Base-by-base conservation (phyloP, 2,329 filamentous ascomycete genomes). In the Coleophoma eucalyptorum region DNA sequence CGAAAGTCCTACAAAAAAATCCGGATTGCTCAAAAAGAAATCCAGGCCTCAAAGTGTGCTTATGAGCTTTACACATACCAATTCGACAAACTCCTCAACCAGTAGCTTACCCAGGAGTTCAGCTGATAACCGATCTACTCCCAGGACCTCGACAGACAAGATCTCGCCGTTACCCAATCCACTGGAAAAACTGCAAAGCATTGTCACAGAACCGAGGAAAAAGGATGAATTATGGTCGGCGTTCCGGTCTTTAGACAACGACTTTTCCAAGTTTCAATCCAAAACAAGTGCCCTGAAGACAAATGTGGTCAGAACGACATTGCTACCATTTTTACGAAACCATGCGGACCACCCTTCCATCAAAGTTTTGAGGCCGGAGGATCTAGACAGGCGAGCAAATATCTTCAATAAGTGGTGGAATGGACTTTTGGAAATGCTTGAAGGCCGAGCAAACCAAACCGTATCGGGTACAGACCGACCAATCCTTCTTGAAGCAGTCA, bases 391-490 rank as follows among this genome's bases (percentile, higher is more conserved):
- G 32, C 76, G 86, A 44, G 73, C 82, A 3, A 83, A 80, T 49
- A 85, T 88, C 46, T 71, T 89, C 50, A 87, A 89, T 64, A 87
- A 86, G 62, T 90, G 86, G 86, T 90, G 86, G 86, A 83, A 77
- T 37, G 84, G 80, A 2, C 68, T 90, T 43, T 67, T 89, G 38
- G 85, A 88, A 55, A 80, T 88, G 66, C 75, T 89, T 20, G 80
- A 85, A 61, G 84, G 85, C 40, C 78, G 78, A 54, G 81, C 86
- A 64, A 85, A 86, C 55, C 83, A 87, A 62, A 82, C 81, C 8
- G 81, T 89, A 19, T 85, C 84, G 33, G 84, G 85, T 8, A 84
- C 84, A 7, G 86, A 89, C 62, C 73, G 85, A 47, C 85, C 86
- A 2, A 79, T 82, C 8, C 82, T 87, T 51, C 70, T 89, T n/a